These are phyloP conservation scores for Zygosaccharomyces kombuchaensis DNA, from an alignment of 805 yeast species.

Conservation along the genomic window DNA sequence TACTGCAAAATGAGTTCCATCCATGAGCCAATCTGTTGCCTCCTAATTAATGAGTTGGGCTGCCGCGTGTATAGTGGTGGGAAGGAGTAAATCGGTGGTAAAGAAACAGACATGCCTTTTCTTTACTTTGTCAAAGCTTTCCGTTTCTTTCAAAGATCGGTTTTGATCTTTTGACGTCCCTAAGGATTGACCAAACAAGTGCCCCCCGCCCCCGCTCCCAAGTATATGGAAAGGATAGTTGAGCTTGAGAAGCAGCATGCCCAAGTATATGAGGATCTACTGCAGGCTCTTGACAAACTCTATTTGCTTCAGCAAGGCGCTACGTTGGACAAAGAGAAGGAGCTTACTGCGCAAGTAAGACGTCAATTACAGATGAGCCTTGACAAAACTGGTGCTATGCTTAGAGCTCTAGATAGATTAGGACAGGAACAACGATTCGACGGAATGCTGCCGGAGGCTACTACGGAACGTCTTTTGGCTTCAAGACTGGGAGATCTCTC, in stretches of 20 bases:
- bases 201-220: too few relatives aligned
- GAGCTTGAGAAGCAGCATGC: constrained; percentile 33
- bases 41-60: constrained; percentile 73
- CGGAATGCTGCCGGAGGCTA: not conserved
- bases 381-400: constrained; percentile 23
- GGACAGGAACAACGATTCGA: not conserved
- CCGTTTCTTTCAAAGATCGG: not conserved
- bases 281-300: constrained; percentile 35
- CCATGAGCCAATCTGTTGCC: constrained; percentile 81
- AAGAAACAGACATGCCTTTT: constrained; percentile 12
- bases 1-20: constrained; percentile 54
- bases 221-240: constrained; percentile 13
- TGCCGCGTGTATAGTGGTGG: constrained; percentile 93
- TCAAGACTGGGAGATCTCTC: constrained; percentile 13
- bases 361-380: constrained; percentile 23
- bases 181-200: not conserved
- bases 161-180: not conserved
- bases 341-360: constrained; percentile 16
- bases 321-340: constrained; percentile 7
- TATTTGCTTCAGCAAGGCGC: constrained; percentile 17
- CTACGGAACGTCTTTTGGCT: constrained; percentile 19
- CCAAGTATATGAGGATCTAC: constrained; percentile 31
- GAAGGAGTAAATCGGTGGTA: constrained; percentile 61
- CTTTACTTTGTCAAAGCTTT: not conserved
- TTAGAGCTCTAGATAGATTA: constrained; percentile 18